Base-by-base conservation (phyloP, 208 protist genomes). In the Crithidia brevicula region DNA sequence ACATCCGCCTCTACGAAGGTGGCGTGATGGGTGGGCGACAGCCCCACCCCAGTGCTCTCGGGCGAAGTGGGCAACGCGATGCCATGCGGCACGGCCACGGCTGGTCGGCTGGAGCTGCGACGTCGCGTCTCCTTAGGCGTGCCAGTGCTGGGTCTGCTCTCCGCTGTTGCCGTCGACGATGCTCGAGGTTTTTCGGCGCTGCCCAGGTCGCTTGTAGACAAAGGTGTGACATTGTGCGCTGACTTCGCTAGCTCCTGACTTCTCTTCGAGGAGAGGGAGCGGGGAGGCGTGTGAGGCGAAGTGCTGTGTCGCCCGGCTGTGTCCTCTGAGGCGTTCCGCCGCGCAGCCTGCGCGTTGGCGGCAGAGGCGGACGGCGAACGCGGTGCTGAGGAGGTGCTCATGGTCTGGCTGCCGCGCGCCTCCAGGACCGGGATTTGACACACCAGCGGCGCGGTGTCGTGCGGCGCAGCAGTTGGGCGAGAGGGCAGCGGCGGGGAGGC, bases 121-220 rank as follows among this genome's bases (percentile, higher is more conserved):
- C 57, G 42, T 18, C 1, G 30, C n/a, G 34, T 20, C 28, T 36
- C 51, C 52, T 23, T 36, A 23, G 27, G 13, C 28, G 43, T 49
- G 13, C 23, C 47, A 31, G 47, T n/a, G 36, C 36, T 40, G 15
- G 10, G 36, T 7, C 36, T 40, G 36, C 36, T 40, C 36, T 1
- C 28, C 15, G 50, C 30, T 30, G 50, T 38, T 11, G 31, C 36
- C 53, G 25, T 18, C 28, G 11, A 15, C 28, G n/a, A 4, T 38
- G 50, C 52, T 4, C 6, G 18, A 7, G 6, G 0, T 16, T 15
- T 15, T 4, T 23, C 27, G 8, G 3, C n/a, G 43, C 4, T 22
- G 58, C 30, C 23, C 13, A 57, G 15, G 34, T 67, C 61, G 18
- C 43, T 47, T 20, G 49, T 36, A 3, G 62, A 59, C n/a, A 59